These are phyloP conservation scores for Phyllosticta paracitricarpa DNA, from an alignment of 2,329 filamentous ascomycete species.

Conservation along the genomic window DNA sequence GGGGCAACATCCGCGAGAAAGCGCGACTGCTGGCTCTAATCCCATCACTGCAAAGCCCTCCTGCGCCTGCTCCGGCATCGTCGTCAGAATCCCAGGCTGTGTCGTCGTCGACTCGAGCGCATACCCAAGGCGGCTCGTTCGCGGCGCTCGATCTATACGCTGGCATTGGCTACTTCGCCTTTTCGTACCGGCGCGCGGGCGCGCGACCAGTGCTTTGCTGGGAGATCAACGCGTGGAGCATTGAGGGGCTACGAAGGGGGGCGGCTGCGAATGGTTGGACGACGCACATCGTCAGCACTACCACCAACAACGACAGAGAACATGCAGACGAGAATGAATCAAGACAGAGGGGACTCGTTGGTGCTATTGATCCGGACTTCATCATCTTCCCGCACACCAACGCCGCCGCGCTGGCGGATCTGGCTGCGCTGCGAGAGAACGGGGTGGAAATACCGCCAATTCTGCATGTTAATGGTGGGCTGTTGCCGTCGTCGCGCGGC, in stretches of 20 bases:
- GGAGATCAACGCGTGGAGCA: slow-evolving; percentile 63
- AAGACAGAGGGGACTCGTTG: neutral
- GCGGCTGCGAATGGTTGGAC: slow-evolving; percentile 32
- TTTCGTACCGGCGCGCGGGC: slow-evolving; percentile 66
- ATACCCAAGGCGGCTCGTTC: slow-evolving; percentile 2
- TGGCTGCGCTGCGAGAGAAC: slow-evolving; percentile 13
- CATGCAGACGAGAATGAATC: neutral
- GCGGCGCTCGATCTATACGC: slow-evolving; percentile 69
- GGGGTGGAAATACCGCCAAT: slow-evolving; percentile 26
- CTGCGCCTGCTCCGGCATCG: neutral
- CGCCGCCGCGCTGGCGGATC: slow-evolving; percentile 20
- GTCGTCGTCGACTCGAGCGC: slow-evolving; percentile 6
- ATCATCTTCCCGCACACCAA: slow-evolving; percentile 34
- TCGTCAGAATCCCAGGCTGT: too few species aligned
- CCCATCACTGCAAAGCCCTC: slow-evolving; percentile 14
- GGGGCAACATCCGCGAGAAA: slow-evolving; percentile 86
- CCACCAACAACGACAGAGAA: neutral
- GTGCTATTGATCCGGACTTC: slow-evolving; percentile 15
- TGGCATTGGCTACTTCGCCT: slow-evolving; percentile 89
- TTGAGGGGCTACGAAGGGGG: slow-evolving; percentile 35
- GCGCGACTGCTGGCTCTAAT: slow-evolving; percentile 53
- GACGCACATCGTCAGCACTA: slow-evolving; percentile 3
- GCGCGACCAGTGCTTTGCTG: slow-evolving; percentile 65
- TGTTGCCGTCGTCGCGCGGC: slow-evolving; percentile 42
- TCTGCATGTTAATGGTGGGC: slow-evolving; percentile 49